A percentile compares a stretch with the other conserved stretches of the same genome.
phyloP scores from a whole-genome alignment of 2,329 filamentous ascomycete genomes.

The Metarhizium sp. region DNA sequence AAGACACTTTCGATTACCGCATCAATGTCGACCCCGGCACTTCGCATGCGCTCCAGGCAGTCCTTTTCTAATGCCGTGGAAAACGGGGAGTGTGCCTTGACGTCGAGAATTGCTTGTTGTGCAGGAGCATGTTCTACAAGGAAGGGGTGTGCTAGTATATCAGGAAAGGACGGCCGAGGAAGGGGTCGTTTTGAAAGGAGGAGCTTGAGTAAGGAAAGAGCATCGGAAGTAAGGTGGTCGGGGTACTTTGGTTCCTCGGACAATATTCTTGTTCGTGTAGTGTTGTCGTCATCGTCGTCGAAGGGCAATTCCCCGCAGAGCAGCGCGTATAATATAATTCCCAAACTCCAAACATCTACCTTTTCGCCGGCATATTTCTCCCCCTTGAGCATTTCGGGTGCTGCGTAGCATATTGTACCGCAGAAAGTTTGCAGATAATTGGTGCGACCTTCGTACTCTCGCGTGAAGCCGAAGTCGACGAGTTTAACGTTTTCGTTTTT shows the following conservation, averaged over 20 bases:
- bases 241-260: slow-evolving; percentile 79
- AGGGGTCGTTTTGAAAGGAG: slow-evolving; percentile 89
- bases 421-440: slow-evolving; percentile 97
- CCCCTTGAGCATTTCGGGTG: slow-evolving; percentile 95
- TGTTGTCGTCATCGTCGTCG: slow-evolving; percentile 87
- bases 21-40: slow-evolving; percentile 89
- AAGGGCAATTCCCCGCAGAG: slow-evolving; percentile 84
- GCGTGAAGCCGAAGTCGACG: slow-evolving; percentile 95
- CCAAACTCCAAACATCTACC: slow-evolving; percentile 91
- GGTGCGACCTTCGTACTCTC: slow-evolving; percentile 90
- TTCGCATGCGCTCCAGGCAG: slow-evolving; percentile 83
- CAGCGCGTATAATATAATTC: slow-evolving; percentile 75
- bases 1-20: slow-evolving; percentile 89
- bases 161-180: slow-evolving; percentile 68
- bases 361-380: slow-evolving; percentile 98
- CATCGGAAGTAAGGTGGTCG: slow-evolving; percentile 67
- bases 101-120: slow-evolving; percentile 80
- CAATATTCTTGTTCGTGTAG: slow-evolving; percentile 78
- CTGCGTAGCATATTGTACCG: slow-evolving; percentile 94
- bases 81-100: slow-evolving; percentile 74
- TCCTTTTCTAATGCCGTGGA: slow-evolving; percentile 82
- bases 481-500: slow-evolving; percentile 96
- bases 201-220: slow-evolving; percentile 63
- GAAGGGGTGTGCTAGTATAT: slow-evolving; percentile 83
- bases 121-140: slow-evolving; percentile 76